Base-by-base conservation (phyloP, 164 flowering plant species). In the Protea cynaroides region DNA sequence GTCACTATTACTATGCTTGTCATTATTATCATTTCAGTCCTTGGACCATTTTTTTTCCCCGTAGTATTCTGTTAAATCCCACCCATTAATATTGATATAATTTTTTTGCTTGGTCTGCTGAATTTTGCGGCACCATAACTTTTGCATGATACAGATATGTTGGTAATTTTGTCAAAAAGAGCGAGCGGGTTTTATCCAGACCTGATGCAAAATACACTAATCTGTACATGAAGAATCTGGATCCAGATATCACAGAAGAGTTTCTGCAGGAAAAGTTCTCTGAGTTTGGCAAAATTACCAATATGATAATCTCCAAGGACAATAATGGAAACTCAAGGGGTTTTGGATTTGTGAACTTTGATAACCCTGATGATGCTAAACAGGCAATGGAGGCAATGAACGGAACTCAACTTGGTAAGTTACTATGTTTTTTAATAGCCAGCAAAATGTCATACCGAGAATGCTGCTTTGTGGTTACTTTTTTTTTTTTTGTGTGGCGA, bases 301-400 rank as follows among this genome's bases (percentile, higher is more conserved):
- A 92, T 69, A 58, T 82, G 47, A 75, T 70, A 29, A 71, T 94
- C 47, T 44, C 81, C 37, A 89, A 72, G 75, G 90, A 89, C 67
- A 84, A 77, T 0, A 76, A 75, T 63, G 96, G 96, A 25, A 64
- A 56, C 21, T 85, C 97, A 4, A 87, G 62, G 70, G 96, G 98
- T 34, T 94, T 90, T 82, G 98, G 96, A 38, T 94, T 94, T 74
- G 88, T 94, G 18, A 89, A 89, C 71, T 89, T 82, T 77, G 95
- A 84, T 2, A 78, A 64, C 54, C 78, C 95, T 11, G 90, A 83
- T 57, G 91, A 86, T 76, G 97, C 97, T 18, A 83, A 69, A 58
- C 44, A 61, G 49, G 98, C 98, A 47, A 18, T 77, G 71, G 90
- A 86, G 69, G 72, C 76, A 2, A 77, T 89, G 86, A 78, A 89